phyloP scores from a whole-genome alignment of 208 protist species.

The Crithidia expoeki region DNA sequence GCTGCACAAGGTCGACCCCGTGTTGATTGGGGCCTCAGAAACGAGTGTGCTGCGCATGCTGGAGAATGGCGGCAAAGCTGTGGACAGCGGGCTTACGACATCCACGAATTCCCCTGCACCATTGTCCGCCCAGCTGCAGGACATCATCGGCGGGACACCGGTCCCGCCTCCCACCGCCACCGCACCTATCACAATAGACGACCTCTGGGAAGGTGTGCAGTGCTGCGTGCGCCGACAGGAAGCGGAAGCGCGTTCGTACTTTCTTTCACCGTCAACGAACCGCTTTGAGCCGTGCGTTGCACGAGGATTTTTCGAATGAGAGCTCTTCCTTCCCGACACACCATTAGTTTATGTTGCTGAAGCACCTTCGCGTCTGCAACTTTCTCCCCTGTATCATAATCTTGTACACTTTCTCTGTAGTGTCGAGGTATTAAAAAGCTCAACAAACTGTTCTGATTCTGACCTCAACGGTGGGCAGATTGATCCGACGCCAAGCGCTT shows the following conservation, averaged over 20 bases:
- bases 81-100: not conserved
- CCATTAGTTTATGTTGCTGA: not conserved
- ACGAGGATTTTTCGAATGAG: constrained; percentile 44
- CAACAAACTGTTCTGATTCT: too few relatives aligned
- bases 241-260: constrained; percentile 51
- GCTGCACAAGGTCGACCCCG: not conserved
- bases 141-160: not conserved
- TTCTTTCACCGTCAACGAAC: constrained; percentile 48
- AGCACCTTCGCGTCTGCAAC: too few relatives aligned
- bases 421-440: too few relatives aligned
- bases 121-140: not conserved
- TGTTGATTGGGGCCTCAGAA: constrained; percentile 26
- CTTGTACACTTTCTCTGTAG: too few relatives aligned
- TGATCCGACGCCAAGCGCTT: too few relatives aligned
- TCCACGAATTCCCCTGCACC: constrained; percentile 17
- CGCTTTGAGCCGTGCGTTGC: constrained; percentile 53
- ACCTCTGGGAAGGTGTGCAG: constrained; percentile 10
- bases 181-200: not conserved
- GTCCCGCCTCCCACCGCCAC: not conserved
- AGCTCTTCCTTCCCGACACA: not conserved
- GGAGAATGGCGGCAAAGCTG: constrained; percentile 1
- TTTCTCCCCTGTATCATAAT: too few relatives aligned
- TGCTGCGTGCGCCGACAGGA: constrained; percentile 23
- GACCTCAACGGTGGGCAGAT: too few relatives aligned
- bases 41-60: constrained; percentile 34